Evolutionary conservation across 2,329 filamentous ascomycete species (phyloP).

Genomic region (Penicillium sp.): DNA sequence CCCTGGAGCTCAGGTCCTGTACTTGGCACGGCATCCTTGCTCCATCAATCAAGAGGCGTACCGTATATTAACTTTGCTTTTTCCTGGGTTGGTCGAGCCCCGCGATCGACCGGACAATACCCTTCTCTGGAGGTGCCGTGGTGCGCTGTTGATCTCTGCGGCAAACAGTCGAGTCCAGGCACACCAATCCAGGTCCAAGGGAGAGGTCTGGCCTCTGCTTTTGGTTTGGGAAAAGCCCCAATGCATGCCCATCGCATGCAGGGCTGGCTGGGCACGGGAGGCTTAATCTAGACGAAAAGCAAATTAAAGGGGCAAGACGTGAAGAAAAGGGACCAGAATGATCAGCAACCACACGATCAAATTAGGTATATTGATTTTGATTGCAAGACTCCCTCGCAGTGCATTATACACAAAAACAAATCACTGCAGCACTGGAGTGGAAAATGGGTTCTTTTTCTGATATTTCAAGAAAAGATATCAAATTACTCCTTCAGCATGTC

Average conservation of each 20-base stretch:
- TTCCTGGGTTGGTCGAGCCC: background rate
- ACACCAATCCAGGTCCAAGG: background rate
- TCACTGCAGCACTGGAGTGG: background rate
- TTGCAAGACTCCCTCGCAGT: conserved; percentile 5
- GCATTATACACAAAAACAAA: conserved; percentile 20
- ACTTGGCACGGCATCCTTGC: background rate
- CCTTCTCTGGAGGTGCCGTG: background rate
- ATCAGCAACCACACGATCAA: background rate
- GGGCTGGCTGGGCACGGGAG: background rate
- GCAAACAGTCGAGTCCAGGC: background rate
- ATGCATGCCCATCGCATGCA: background rate
- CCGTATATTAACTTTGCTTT: background rate
- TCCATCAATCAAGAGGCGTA: background rate
- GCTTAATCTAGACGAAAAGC: background rate
- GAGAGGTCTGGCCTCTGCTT: background rate
- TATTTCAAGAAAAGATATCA: background rate
- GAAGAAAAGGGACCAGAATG: background rate
- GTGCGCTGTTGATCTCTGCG: background rate
- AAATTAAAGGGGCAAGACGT: background rate
- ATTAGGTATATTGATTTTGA: background rate
- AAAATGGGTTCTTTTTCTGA: background rate
- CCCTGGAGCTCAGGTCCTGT: background rate
- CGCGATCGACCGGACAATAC: background rate
- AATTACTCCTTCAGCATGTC: conserved; percentile 28
- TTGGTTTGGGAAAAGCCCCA: background rate